Conservation (phyloP, 257 asterid genomes). For the Parsonsia alboflavescens region DNA sequence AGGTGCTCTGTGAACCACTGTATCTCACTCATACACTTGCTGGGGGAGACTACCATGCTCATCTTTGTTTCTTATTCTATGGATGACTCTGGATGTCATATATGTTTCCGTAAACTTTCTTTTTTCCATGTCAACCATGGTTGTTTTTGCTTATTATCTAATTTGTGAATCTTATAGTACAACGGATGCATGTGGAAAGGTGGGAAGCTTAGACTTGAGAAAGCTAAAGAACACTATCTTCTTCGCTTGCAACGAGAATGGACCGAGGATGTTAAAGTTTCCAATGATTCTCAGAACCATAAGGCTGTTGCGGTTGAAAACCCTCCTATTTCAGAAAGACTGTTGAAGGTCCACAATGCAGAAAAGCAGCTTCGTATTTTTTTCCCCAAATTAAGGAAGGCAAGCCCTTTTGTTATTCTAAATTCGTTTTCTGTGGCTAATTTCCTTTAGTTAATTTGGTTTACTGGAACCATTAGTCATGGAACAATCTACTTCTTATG, state of each 20-base stretch:
- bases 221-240: slow-evolving; percentile 75
- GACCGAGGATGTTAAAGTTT: slow-evolving; percentile 60
- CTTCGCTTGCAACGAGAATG: slow-evolving; percentile 60
- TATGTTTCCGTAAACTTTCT: background rate
- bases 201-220: slow-evolving; percentile 80
- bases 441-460: background rate
- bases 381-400: slow-evolving; percentile 84
- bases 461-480: no score
- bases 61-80: background rate
- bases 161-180: slow-evolving; percentile 44
- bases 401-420: slow-evolving; percentile 11
- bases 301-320: slow-evolving; percentile 30
- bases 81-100: background rate
- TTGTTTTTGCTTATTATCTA: slow-evolving; percentile 2
- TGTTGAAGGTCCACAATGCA: slow-evolving; percentile 32
- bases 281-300: slow-evolving; percentile 25
- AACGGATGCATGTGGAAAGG: slow-evolving; percentile 97
- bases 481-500: background rate
- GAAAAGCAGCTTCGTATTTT: slow-evolving; percentile 54
- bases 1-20: background rate
- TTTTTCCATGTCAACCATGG: background rate
- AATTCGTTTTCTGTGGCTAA: background rate
- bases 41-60: background rate
- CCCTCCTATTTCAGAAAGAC: slow-evolving; percentile 27
- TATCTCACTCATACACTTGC: background rate